A percentile compares a stretch with the other conserved stretches of the same genome.
Conservation (phyloP, 345 rosid genomes). For the Populus deltoides region DNA sequence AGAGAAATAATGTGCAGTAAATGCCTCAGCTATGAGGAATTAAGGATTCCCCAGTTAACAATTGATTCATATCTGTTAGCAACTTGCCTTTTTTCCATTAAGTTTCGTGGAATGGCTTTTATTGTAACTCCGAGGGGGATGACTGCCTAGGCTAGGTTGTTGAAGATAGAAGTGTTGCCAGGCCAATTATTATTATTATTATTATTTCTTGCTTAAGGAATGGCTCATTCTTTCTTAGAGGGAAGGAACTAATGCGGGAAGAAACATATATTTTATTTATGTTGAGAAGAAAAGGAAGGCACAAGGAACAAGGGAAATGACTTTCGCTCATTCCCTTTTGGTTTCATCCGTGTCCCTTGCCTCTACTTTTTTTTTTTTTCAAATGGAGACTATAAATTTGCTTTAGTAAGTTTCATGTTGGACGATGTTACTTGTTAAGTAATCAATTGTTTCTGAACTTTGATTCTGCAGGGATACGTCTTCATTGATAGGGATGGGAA, state of each 20-base stretch:
- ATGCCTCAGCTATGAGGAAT: not conserved
- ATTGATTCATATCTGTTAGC: not conserved
- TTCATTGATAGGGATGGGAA: constrained; percentile 91
- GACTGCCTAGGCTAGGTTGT: not conserved
- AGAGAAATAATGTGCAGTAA: not conserved
- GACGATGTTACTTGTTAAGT: constrained; percentile 2
- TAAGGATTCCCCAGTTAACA: not conserved
- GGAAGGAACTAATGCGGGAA: not conserved
- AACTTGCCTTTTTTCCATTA: not conserved
- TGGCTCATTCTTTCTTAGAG: not conserved
- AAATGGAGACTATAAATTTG: constrained; percentile 7
- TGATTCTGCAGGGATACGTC: constrained; percentile 60
- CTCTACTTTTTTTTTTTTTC: not conserved
- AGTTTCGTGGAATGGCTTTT: not conserved
- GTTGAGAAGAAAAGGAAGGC: not conserved
- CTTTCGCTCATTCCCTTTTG: not conserved
- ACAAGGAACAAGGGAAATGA: not conserved
- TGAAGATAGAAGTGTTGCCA: not conserved
- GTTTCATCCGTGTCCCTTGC: not conserved
- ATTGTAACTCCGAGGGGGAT: not conserved
- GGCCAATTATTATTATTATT: not conserved
- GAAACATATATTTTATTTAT: not conserved
- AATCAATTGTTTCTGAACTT: constrained; percentile 4
- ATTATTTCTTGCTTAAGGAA: not conserved
- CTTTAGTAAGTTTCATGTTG: not conserved